Percentiles rank a stretch among this genome's conserved stretches.
Conservation (phyloP, 768 basidiomycete genomes). For the Agaricus blazei region DNA sequence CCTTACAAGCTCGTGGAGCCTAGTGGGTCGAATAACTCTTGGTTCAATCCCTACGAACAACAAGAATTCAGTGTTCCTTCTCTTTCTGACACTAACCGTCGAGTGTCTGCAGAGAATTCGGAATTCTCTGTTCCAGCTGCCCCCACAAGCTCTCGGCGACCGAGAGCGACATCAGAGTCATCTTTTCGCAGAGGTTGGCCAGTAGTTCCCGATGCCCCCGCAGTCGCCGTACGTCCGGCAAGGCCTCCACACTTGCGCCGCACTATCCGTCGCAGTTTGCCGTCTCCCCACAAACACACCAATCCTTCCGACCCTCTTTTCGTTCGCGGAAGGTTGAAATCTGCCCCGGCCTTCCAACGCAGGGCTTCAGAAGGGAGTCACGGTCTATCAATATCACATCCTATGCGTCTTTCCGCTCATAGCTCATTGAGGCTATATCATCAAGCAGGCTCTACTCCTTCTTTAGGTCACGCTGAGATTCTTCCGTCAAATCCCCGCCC, state of each 20-base stretch:
- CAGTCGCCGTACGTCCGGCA: background rate
- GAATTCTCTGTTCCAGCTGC: too few species aligned
- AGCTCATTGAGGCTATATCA: conserved; percentile 34
- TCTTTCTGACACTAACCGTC: too few species aligned
- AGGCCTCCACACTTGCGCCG: background rate
- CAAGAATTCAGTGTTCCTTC: too few species aligned
- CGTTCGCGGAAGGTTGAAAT: background rate
- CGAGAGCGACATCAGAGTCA: too few species aligned
- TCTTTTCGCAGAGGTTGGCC: background rate
- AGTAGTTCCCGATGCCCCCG: background rate
- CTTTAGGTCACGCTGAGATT: background rate
- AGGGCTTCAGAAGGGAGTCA: conserved; percentile 8
- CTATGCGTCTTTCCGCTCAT: conserved; percentile 7
- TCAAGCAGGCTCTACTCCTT: conserved; percentile 12
- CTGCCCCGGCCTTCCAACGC: background rate
- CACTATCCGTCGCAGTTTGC: conserved; percentile 3
- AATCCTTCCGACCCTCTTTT: background rate
- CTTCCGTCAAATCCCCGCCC: background rate
- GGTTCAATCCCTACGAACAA: too few species aligned
- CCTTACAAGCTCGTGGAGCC: too few species aligned
- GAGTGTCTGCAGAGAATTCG: too few species aligned
- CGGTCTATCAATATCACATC: conserved; percentile 14
- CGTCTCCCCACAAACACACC: conserved; percentile 4
- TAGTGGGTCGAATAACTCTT: too few species aligned
- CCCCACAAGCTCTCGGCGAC: too few species aligned